Evolutionary conservation across 352 stramenopile genomes (phyloP).

Genomic region (Phytopythium mirpurense): DNA sequence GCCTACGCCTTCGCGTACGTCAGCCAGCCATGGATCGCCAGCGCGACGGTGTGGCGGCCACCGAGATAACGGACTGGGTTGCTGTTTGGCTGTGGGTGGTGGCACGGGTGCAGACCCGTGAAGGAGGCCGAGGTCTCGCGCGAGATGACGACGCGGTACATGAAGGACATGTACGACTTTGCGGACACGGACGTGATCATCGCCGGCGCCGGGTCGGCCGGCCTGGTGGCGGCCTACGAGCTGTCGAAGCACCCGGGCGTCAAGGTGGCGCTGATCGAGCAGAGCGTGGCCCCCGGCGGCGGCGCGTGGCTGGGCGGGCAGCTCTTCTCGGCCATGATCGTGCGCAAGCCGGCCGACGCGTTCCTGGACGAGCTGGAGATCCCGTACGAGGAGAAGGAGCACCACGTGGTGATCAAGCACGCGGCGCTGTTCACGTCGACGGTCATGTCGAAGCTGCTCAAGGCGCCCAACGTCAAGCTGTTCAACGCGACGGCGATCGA

Average conservation of each 20-base stretch:
- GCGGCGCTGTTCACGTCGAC: conserved; percentile 61
- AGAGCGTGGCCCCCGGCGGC: conserved; percentile 48
- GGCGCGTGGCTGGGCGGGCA: conserved; percentile 58
- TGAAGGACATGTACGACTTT: conserved; percentile 75
- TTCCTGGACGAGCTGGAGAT: conserved; percentile 69
- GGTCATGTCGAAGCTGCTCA: conserved; percentile 55
- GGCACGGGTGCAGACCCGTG: conserved; percentile 26
- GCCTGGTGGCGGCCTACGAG: conserved; percentile 54
- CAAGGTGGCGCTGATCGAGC: conserved; percentile 55
- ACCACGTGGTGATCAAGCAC: conserved; percentile 68
- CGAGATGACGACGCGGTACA: conserved; percentile 68
- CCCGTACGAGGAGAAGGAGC: conserved; percentile 54
- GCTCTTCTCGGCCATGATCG: conserved; percentile 65
- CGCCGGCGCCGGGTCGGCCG: conserved; percentile 48
- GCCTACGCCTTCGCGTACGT: conserved; percentile 57
- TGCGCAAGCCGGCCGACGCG: conserved; percentile 53
- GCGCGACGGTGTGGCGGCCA: not conserved
- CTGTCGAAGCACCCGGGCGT: conserved; percentile 56
- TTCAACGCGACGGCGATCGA: conserved; percentile 72
- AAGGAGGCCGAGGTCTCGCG: conserved; percentile 61
- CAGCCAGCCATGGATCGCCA: not conserved
- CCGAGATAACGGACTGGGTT: not conserved
- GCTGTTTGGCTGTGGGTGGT: not conserved
- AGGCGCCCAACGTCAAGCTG: conserved; percentile 57
- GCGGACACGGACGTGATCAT: conserved; percentile 67